Conservation (phyloP, 2,329 filamentous ascomycete species). For the Phoma sp. region DNA sequence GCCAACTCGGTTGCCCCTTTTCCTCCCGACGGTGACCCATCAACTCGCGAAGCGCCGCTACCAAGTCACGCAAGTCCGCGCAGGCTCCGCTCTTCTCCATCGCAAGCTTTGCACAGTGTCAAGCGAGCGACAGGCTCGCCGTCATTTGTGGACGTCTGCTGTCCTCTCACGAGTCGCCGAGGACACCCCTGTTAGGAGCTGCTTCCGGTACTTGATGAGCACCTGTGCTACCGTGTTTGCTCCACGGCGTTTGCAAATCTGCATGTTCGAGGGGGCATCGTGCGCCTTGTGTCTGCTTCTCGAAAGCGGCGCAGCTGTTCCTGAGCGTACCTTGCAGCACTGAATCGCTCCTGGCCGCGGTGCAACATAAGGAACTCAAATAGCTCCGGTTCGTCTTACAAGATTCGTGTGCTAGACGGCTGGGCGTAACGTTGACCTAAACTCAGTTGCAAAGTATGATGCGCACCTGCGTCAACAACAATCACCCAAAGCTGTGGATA, state of each 20-base stretch:
- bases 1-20: slow-evolving; percentile 30
- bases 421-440: slow-evolving; percentile 30
- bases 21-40: slow-evolving; percentile 19
- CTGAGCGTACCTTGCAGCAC: slow-evolving; percentile 46
- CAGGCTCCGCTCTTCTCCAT: slow-evolving; percentile 25
- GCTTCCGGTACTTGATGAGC: slow-evolving; percentile 28
- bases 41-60: slow-evolving; percentile 31
- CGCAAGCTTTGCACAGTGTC: slow-evolving; percentile 13
- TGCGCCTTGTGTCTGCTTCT: slow-evolving; percentile 38
- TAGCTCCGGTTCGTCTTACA: slow-evolving; percentile 32
- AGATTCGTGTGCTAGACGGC: slow-evolving; percentile 26
- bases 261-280: slow-evolving; percentile 41
- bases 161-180: slow-evolving; percentile 32
- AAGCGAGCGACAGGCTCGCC: slow-evolving; percentile 19
- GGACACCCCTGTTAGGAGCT: slow-evolving; percentile 24
- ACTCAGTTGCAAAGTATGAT: slow-evolving; percentile 10
- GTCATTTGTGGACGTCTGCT: slow-evolving; percentile 16
- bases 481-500: background rate
- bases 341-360: slow-evolving; percentile 30
- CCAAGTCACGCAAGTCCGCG: slow-evolving; percentile 14
- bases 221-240: slow-evolving; percentile 32
- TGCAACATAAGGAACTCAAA: slow-evolving; percentile 39
- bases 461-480: slow-evolving; percentile 2
- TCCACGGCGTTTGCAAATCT: slow-evolving; percentile 35
- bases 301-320: slow-evolving; percentile 33